phyloP scores from a whole-genome alignment of 1,139 yeast species.

The Nakaseomyces sp. region DNA sequence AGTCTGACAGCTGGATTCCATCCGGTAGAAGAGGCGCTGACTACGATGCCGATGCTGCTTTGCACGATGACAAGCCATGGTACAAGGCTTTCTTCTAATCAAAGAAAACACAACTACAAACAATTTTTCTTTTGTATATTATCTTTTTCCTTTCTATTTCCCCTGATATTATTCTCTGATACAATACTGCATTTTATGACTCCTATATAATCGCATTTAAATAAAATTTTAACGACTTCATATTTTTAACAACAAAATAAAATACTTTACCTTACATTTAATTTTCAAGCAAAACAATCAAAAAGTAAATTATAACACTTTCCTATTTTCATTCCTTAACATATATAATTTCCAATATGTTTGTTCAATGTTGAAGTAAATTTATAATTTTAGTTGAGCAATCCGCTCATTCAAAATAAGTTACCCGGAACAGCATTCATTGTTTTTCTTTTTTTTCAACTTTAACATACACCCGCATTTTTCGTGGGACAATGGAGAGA shows the following conservation, averaged over 20 bases:
- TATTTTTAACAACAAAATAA: background rate
- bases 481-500: too few relatives aligned
- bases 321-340: too few relatives aligned
- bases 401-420: too few relatives aligned
- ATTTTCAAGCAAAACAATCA: background rate
- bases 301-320: too few relatives aligned
- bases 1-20: slow-evolving; percentile 28
- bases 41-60: slow-evolving; percentile 12
- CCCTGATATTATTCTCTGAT: background rate
- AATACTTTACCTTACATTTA: background rate
- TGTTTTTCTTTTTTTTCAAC: too few relatives aligned
- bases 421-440: too few relatives aligned
- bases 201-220: background rate
- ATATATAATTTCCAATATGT: too few relatives aligned
- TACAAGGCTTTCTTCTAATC: slow-evolving; percentile 19
- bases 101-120: too few relatives aligned
- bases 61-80: slow-evolving; percentile 13
- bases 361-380: too few relatives aligned
- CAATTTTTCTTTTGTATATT: background rate
- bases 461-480: too few relatives aligned
- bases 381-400: too few relatives aligned
- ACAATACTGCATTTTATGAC: background rate
- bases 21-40: slow-evolving; percentile 25
- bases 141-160: background rate
- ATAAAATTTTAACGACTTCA: background rate